Conservation (phyloP, 805 yeast species). For the Tetrapisispora fleetii region DNA sequence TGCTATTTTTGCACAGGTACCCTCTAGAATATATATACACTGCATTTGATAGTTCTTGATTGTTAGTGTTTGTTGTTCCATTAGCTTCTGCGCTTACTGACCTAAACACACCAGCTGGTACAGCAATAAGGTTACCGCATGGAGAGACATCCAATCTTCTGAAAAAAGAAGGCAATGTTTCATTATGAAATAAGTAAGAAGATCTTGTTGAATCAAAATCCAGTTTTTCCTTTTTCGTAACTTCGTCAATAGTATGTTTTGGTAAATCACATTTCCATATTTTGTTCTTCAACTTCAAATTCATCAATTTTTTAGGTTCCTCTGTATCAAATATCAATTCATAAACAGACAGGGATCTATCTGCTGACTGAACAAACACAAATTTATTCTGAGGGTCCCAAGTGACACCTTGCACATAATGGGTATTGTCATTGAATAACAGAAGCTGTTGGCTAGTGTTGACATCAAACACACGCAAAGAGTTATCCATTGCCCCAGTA, state of each 20-base stretch:
- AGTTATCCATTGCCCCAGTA: slow-evolving; percentile 90
- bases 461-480: slow-evolving; percentile 57
- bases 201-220: slow-evolving; percentile 11
- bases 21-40: slow-evolving; percentile 71
- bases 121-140: slow-evolving; percentile 71
- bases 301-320: slow-evolving; percentile 8
- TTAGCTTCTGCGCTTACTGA: slow-evolving; percentile 4
- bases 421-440: slow-evolving; percentile 59
- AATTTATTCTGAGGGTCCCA: slow-evolving; percentile 87
- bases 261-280: slow-evolving; percentile 33
- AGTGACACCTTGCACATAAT: slow-evolving; percentile 89
- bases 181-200: slow-evolving; percentile 57
- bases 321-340: slow-evolving; percentile 7
- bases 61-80: slow-evolving; percentile 16
- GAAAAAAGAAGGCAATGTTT: slow-evolving; percentile 82
- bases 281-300: slow-evolving; percentile 29
- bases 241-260: neutral
- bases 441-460: slow-evolving; percentile 17
- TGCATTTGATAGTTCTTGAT: slow-evolving; percentile 47
- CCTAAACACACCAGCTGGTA: slow-evolving; percentile 66
- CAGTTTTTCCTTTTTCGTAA: neutral
- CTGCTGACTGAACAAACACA: slow-evolving; percentile 84
- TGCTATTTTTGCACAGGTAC: slow-evolving; percentile 37
- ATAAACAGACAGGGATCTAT: slow-evolving; percentile 70
- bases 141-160: slow-evolving; percentile 80